phyloP scores from a whole-genome alignment of 164 flowering plant species.

The Liriodendron chinense region DNA sequence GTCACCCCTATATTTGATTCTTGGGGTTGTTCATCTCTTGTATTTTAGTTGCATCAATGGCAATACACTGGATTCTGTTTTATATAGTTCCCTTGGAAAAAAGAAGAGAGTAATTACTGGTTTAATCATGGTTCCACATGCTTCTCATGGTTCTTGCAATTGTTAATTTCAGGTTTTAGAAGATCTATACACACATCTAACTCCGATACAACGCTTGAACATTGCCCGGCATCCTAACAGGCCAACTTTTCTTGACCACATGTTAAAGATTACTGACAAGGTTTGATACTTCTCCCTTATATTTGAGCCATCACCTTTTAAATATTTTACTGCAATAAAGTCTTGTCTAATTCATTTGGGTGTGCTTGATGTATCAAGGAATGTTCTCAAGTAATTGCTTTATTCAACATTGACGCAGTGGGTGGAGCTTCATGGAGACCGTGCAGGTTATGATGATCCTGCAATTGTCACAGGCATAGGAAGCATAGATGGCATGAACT shows the following conservation, averaged over 20 bases:
- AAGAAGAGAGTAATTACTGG: no score
- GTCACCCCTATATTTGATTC: no score
- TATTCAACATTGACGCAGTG: constrained; percentile 46
- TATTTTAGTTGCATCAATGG: constrained; percentile 3
- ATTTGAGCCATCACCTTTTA: background rate
- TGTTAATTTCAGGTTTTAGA: constrained; percentile 65
- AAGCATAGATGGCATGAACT: constrained; percentile 70
- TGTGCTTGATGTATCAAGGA: background rate
- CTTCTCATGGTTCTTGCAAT: background rate
- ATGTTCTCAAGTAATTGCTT: background rate
- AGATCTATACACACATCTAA: constrained; percentile 70
- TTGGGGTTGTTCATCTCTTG: constrained; percentile 1
- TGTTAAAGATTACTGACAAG: constrained; percentile 86
- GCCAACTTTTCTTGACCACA: constrained; percentile 94
- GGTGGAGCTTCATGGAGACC: constrained; percentile 98
- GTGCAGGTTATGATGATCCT: constrained; percentile 96
- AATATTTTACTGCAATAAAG: background rate
- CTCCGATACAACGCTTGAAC: constrained; percentile 86
- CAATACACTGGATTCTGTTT: background rate
- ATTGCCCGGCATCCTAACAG: constrained; percentile 96
- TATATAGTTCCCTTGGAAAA: background rate
- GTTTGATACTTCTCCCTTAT: constrained; percentile 25
- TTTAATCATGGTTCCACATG: no score
- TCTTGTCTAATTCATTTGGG: background rate
- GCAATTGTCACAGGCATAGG: constrained; percentile 94